Conservation (phyloP, 768 basidiomycete species). For the Leccinum aurantiacum region DNA sequence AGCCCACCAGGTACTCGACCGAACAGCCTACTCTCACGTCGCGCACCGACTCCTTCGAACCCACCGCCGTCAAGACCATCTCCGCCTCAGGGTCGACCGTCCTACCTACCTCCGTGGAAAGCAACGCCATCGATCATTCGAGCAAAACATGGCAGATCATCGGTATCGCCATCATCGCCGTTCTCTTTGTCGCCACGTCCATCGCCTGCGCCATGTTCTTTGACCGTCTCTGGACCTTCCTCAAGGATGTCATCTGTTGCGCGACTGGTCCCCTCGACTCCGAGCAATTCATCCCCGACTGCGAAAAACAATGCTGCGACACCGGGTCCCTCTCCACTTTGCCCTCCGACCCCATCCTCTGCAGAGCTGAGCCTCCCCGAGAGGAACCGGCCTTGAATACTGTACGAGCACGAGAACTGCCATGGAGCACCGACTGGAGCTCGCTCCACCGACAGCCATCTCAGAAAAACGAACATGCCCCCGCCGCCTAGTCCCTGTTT, state of each 20-base stretch:
- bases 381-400: background rate
- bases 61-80: conserved; percentile 3
- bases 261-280: conserved; percentile 32
- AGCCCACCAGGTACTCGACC: background rate
- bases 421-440: conserved; percentile 24
- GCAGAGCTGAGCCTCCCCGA: conserved; percentile 1
- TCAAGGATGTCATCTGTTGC: conserved; percentile 50
- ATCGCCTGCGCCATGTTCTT: conserved; percentile 65
- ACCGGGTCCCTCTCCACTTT: conserved; percentile 15
- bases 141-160: conserved; percentile 67
- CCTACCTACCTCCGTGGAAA: conserved; percentile 7
- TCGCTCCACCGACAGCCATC: conserved; percentile 25
- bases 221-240: conserved; percentile 67
- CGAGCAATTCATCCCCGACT: conserved; percentile 65
- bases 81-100: conserved; percentile 4
- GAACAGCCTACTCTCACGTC: background rate
- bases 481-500: background rate
- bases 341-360: background rate
- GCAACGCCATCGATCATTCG: conserved; percentile 34
- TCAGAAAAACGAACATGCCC: conserved; percentile 13
- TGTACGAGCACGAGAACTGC: conserved; percentile 22
- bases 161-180: conserved; percentile 63
- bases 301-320: conserved; percentile 62
- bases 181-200: conserved; percentile 55
- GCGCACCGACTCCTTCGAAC: background rate